A percentile compares a stretch with the other conserved stretches of the same genome.
phyloP scores from a whole-genome alignment of 495 filamentous ascomycete species.

The Neurospora sp. region DNA sequence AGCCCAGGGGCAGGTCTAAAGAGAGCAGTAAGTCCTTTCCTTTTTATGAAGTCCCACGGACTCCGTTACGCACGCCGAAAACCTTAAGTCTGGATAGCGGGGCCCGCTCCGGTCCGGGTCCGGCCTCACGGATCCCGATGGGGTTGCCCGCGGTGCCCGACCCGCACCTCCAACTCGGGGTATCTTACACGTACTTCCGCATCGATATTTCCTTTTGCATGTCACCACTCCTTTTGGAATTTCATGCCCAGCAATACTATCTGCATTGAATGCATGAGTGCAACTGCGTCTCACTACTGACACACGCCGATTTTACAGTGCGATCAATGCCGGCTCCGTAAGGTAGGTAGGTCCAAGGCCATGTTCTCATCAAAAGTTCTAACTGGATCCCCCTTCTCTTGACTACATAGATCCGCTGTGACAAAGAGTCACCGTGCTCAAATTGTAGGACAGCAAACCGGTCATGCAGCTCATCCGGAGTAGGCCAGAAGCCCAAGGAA shows the following conservation, averaged over 20 bases:
- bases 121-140: background rate
- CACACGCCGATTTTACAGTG: constrained; percentile 14
- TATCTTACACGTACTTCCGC: too few relatives aligned
- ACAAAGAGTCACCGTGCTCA: constrained; percentile 56
- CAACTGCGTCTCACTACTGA: background rate
- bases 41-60: background rate
- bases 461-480: constrained; percentile 47
- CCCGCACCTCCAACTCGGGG: background rate
- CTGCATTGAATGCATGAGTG: background rate
- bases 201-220: background rate
- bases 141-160: background rate
- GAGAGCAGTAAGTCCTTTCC: background rate
- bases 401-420: constrained; percentile 49
- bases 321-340: constrained; percentile 25
- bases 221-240: background rate
- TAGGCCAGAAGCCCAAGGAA: constrained; percentile 48
- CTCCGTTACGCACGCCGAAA: background rate
- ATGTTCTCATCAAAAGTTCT: background rate
- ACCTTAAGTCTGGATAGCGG: background rate
- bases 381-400: background rate
- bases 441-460: constrained; percentile 53
- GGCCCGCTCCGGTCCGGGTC: background rate
- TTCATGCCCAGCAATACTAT: background rate
- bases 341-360: constrained; percentile 12
- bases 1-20: background rate